Percentiles rank a stretch among this genome's conserved stretches.
phyloP scores from a whole-genome alignment of 2,329 filamentous ascomycete species.

The Aspergillus pseudotamarii region DNA sequence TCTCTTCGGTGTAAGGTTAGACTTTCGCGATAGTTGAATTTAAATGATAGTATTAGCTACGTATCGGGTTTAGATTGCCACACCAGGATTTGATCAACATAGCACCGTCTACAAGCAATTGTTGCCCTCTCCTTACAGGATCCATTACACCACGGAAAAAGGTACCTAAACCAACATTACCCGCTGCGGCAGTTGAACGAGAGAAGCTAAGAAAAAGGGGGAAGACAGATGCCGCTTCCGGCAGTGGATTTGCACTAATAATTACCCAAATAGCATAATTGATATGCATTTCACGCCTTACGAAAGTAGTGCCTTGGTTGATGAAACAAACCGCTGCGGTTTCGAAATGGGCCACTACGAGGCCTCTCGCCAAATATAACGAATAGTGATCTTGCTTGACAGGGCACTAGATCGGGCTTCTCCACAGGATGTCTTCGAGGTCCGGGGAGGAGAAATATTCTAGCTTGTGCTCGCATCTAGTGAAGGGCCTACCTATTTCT shows the following conservation, averaged over 20 bases:
- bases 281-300: background rate
- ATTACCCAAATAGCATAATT: background rate
- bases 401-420: background rate
- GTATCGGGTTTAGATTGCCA: background rate
- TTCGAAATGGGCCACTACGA: background rate
- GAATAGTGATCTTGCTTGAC: background rate
- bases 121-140: background rate
- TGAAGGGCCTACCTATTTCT: background rate
- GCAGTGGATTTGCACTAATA: background rate
- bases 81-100: background rate
- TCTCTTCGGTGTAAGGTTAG: background rate
- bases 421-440: background rate
- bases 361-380: background rate
- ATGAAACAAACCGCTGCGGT: background rate
- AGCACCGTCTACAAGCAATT: background rate
- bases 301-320: background rate
- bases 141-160: background rate
- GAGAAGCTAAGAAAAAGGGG: background rate
- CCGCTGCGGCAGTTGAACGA: slow-evolving; percentile 1
- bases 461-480: background rate
- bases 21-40: background rate
- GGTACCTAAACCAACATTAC: background rate
- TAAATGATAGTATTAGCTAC: background rate
- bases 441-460: background rate
- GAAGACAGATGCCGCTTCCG: background rate